Evolutionary conservation across 306 rosid species (phyloP).

Genomic region (Malus fusca): DNA sequence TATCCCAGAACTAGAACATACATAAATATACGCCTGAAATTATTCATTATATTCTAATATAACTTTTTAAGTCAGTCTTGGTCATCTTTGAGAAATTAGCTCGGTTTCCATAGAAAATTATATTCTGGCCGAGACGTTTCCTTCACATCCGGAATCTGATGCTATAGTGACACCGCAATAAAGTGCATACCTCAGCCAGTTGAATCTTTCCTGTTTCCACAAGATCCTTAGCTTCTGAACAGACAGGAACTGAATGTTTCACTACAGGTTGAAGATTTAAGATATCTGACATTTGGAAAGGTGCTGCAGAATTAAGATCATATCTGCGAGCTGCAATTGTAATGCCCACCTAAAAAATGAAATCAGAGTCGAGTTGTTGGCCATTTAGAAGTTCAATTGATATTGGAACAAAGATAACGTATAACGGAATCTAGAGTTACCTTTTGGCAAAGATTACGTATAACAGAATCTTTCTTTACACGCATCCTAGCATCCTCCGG

Average conservation of each 20-base stretch:
- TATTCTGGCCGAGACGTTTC: background rate
- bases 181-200: constrained; percentile 74
- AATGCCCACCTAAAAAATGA: constrained; percentile 63
- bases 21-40: background rate
- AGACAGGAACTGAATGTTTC: constrained; percentile 87
- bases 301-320: constrained; percentile 62
- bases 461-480: constrained; percentile 68
- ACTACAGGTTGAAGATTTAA: constrained; percentile 84
- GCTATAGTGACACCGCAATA: background rate
- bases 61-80: background rate
- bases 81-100: background rate
- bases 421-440: constrained; percentile 60
- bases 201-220: constrained; percentile 94
- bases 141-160: background rate
- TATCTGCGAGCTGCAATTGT: constrained; percentile 79
- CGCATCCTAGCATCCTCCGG: constrained; percentile 62
- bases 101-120: background rate
- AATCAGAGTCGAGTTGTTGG: constrained; percentile 3
- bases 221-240: constrained; percentile 97
- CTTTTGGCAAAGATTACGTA: constrained; percentile 91
- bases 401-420: constrained; percentile 44
- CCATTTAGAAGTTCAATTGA: constrained; percentile 3
- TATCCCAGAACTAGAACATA: background rate
- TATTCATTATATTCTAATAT: background rate
- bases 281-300: constrained; percentile 78